Evolutionary conservation across 108 stramenopile genomes (phyloP).

Genomic region (Nitzschia sp.): DNA sequence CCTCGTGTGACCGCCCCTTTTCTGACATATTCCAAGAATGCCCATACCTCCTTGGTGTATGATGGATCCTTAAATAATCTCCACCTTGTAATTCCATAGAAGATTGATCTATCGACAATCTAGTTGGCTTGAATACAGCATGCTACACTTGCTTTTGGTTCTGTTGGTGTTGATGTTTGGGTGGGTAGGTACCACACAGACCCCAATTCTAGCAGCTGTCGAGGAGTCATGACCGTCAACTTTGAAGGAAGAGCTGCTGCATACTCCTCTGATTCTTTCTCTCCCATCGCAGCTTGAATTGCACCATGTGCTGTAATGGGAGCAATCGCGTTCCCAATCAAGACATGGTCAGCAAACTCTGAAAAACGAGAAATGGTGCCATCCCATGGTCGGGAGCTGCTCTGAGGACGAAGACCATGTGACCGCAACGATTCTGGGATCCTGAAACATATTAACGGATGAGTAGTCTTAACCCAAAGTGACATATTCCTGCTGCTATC

Average conservation of each 20-base stretch:
- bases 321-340: background rate
- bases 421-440: too few species aligned
- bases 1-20: too few species aligned
- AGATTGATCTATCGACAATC: slow-evolving; percentile 53
- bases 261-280: background rate
- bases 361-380: slow-evolving; percentile 29
- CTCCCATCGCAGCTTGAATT: slow-evolving; percentile 22
- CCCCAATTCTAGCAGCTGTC: slow-evolving; percentile 64
- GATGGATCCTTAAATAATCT: slow-evolving; percentile 83
- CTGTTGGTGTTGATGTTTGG: slow-evolving; percentile 30
- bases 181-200: slow-evolving; percentile 75
- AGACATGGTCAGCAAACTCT: slow-evolving; percentile 27
- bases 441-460: too few species aligned
- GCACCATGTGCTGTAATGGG: slow-evolving; percentile 23
- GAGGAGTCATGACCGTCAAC: slow-evolving; percentile 34
- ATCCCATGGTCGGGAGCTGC: slow-evolving; percentile 6
- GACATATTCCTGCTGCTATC: too few species aligned
- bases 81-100: slow-evolving; percentile 39
- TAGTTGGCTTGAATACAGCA: slow-evolving; percentile 44
- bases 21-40: too few species aligned
- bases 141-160: slow-evolving; percentile 20
- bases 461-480: too few species aligned
- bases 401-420: too few species aligned
- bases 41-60: slow-evolving; percentile 72
- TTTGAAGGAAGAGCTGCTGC: background rate